A percentile compares a stretch with the other conserved stretches of the same genome.
Evolutionary conservation across 192 early-diverging fungal genomes (phyloP).

Genomic region (Mortierella claussenii): DNA sequence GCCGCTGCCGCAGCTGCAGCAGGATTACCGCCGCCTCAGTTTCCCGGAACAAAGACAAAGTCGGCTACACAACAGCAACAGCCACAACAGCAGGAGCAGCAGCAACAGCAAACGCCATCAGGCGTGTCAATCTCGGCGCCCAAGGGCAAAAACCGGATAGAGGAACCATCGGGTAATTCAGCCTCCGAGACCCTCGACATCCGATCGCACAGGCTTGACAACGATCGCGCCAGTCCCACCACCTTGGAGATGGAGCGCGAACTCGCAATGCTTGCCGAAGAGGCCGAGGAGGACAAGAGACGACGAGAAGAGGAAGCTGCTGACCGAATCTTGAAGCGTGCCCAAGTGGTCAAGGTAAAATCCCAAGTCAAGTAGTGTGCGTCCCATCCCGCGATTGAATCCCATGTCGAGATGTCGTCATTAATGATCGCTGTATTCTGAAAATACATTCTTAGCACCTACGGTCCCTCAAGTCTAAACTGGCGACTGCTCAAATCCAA

Average conservation of each 20-base stretch:
- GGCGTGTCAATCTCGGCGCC: background rate
- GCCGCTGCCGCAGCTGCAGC: constrained; percentile 24
- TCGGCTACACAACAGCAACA: background rate
- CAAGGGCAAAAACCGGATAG: constrained; percentile 6
- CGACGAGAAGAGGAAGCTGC: constrained; percentile 41
- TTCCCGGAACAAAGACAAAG: constrained; percentile 6
- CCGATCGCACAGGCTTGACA: background rate
- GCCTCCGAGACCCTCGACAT: constrained; percentile 21
- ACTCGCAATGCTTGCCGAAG: constrained; percentile 45
- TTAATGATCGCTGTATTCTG: too few species aligned
- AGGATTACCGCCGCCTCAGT: constrained; percentile 22
- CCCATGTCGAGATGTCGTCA: background rate
- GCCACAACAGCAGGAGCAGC: background rate
- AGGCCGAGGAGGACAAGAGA: constrained; percentile 43
- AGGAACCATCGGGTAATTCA: constrained; percentile 2
- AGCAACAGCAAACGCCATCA: background rate
- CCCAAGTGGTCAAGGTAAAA: constrained; percentile 43
- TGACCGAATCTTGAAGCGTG: constrained; percentile 36
- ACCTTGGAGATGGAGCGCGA: constrained; percentile 39
- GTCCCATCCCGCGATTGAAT: too few species aligned
- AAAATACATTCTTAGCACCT: too few species aligned
- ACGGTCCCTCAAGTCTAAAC: constrained; percentile 38
- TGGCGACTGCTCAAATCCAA: constrained; percentile 39
- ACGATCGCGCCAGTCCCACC: constrained; percentile 4
- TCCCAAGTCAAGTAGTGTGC: too few species aligned